Percentiles rank a stretch among this genome's conserved stretches.
Evolutionary conservation across 768 basidiomycete species (phyloP).

Genomic region (Leccinum longicurvipes): DNA sequence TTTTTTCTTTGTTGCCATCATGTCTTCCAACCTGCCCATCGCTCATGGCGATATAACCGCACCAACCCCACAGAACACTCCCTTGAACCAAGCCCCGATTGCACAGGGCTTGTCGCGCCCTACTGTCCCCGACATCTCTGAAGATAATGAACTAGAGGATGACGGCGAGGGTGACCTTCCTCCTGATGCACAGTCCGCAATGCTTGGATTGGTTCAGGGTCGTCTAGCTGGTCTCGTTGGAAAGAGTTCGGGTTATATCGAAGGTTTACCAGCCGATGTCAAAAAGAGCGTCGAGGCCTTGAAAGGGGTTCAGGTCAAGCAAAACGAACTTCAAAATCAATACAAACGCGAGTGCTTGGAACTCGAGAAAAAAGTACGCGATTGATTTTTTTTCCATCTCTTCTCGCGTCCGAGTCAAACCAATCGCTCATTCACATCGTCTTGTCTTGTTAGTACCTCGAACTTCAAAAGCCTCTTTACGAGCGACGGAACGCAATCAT

Average conservation of each 20-base stretch:
- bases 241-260: constrained; percentile 92
- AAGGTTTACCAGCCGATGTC: constrained; percentile 76
- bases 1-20: constrained; percentile 33
- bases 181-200: constrained; percentile 54
- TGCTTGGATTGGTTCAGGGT: constrained; percentile 85
- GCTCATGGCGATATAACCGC: constrained; percentile 61
- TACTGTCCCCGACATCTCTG: constrained; percentile 82
- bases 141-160: constrained; percentile 72
- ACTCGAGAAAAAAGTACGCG: constrained; percentile 87
- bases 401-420: constrained; percentile 14
- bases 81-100: constrained; percentile 78
- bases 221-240: constrained; percentile 84
- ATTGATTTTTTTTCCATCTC: constrained; percentile 7
- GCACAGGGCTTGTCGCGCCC: constrained; percentile 78
- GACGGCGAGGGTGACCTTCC: constrained; percentile 47
- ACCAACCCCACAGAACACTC: constrained; percentile 95
- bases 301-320: constrained; percentile 91
- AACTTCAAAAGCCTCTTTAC: constrained; percentile 79
- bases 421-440: constrained; percentile 1
- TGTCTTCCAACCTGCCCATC: constrained; percentile 73
- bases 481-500: constrained; percentile 84
- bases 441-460: constrained; percentile 53
- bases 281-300: constrained; percentile 86
- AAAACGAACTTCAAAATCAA: constrained; percentile 86
- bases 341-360: constrained; percentile 93